phyloP scores from a whole-genome alignment of 2,329 filamentous ascomycete genomes.

The Mariannaea sp. region DNA sequence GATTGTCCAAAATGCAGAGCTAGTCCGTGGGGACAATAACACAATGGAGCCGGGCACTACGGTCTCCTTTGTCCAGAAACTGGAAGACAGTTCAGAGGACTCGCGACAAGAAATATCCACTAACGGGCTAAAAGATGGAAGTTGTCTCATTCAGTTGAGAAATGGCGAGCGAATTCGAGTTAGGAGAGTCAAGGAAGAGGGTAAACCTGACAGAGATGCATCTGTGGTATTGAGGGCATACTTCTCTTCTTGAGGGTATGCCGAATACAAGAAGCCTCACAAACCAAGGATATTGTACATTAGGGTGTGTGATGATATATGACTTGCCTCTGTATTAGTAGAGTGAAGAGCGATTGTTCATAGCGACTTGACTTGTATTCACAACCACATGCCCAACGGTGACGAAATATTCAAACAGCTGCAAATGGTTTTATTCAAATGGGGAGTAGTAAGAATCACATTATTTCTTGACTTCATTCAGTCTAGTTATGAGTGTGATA shows the following conservation, averaged over 20 bases:
- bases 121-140: conserved; percentile 25
- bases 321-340: neutral
- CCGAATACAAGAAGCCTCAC: neutral
- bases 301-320: neutral
- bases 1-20: conserved; percentile 46
- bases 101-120: conserved; percentile 12
- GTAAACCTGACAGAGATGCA: conserved; percentile 37
- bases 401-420: too few species aligned
- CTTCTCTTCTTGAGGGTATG: neutral
- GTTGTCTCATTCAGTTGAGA: conserved; percentile 30
- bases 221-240: conserved; percentile 32
- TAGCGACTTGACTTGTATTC: too few species aligned
- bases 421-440: neutral
- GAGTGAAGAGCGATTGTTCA: too few species aligned
- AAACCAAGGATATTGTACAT: neutral
- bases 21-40: conserved; percentile 15
- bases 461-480: neutral
- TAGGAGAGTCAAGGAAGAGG: conserved; percentile 42
- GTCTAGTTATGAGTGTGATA: neutral
- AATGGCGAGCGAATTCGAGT: conserved; percentile 36
- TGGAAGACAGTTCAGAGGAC: neutral
- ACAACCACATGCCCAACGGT: too few species aligned
- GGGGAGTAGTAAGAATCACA: neutral
- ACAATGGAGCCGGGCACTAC: neutral
- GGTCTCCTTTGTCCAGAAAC: conserved; percentile 27